Evolutionary conservation across 129 eudicot genomes (phyloP), one percentile per base, ranked within the genome.

Genomic region (Helianthus tuberosus): DNA sequence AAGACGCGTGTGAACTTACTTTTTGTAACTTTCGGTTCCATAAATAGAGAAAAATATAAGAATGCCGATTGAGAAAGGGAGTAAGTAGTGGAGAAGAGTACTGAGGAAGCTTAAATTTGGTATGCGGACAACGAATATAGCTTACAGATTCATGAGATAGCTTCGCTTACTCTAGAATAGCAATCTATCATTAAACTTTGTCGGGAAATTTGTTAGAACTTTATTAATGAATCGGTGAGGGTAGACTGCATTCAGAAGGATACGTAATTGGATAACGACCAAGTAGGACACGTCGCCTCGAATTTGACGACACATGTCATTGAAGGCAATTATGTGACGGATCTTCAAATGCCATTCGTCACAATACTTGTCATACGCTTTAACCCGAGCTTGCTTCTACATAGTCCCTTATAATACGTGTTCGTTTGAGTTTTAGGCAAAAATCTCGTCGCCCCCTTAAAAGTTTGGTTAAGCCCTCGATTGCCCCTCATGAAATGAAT

Each of bases 41-140:
- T 64, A 65, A 25, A 69, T 68, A 79, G 77, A 46, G 60, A 62
- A 77, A 39, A 60, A 14, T 17, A 52, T 76, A 64, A 73, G 58
- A 65, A 41, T 65, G 57, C 44, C 60, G 59, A 62, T 60, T 20
- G 53, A 50, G 47, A 59, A 48, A 63, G 60, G 16, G 71, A 73
- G 76, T 12, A 73, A 58, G 72, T 39, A 14, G 77, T 58, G 58
- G 83, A 64, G 68, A 83, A 82, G 67, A 73, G 46, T 15, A 68
- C n/a, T 8, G 14, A 36, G 75, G 38, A 69, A 60, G 80, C 71
- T 69, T 78, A 74, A 77, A 63, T 78, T 78, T 62, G 77, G 81
- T 32, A 77, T 47, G 73, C 54, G 79, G 75, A 82, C 83, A 82
- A 62, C 67, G 20, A 72, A 72, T 71, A 77, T 83, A 82, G 77